Conservation (phyloP, 108 stramenopile species). For the Cyclotella baltica region DNA sequence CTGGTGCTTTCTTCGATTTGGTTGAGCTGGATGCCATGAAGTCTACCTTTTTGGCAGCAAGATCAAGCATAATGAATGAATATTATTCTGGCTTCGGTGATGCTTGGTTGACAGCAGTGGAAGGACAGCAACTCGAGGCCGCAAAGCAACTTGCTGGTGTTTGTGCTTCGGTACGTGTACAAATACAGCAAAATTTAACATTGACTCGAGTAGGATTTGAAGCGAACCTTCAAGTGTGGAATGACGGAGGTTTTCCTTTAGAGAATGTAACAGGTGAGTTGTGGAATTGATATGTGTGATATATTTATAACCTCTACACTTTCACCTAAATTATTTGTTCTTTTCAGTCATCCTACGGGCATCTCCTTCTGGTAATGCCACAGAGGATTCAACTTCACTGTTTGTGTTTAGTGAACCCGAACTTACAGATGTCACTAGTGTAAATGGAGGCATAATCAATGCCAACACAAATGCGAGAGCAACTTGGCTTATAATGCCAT, state of each 20-base stretch:
- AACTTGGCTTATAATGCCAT: conserved; percentile 46
- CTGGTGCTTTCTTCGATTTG: conserved; percentile 36
- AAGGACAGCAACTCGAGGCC: conserved; percentile 47
- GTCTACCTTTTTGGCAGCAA: conserved; percentile 19
- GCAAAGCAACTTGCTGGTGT: conserved; percentile 38
- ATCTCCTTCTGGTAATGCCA: conserved; percentile 34
- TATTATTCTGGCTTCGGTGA: conserved; percentile 29
- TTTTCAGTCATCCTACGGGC: conserved; percentile 22
- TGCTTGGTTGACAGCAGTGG: conserved; percentile 45
- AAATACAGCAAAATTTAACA: conserved; percentile 40
- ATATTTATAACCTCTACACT: not conserved
- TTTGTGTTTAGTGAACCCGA: conserved; percentile 41
- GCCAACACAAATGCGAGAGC: conserved; percentile 13
- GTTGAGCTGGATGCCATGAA: not conserved
- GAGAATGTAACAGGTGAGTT: conserved; percentile 42
- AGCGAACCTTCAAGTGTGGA: conserved; percentile 33
- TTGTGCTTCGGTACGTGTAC: conserved; percentile 38
- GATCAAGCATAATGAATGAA: conserved; percentile 14
- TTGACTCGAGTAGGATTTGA: conserved; percentile 47
- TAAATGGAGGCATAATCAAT: conserved; percentile 32
- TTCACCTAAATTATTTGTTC: not conserved
- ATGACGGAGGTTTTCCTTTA: conserved; percentile 19
- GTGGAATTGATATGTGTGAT: not conserved
- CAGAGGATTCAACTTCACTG: conserved; percentile 32
- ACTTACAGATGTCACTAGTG: conserved; percentile 25